Evolutionary conservation across 2,329 filamentous ascomycete genomes (phyloP), one percentile per base, ranked within the genome.

Genomic region (Diaporthe helianthi): DNA sequence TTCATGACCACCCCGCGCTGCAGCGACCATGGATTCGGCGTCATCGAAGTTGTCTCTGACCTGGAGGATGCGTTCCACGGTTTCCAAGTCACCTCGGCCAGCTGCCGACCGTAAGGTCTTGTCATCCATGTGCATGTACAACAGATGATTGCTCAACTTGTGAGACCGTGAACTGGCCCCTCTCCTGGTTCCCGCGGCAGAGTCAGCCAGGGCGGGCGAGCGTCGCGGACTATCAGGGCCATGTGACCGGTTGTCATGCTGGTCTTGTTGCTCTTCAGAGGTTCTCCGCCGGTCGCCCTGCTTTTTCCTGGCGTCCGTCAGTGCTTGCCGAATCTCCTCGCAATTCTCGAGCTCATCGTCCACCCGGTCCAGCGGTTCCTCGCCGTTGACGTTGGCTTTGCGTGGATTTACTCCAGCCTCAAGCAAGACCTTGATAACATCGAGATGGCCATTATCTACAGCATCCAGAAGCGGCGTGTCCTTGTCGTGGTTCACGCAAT

Each of bases 391-490:
- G 77, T 98, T 98, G 55, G 94, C 90, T 73, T 94, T 92, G 61
- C 94, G 90, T 60, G 96, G 96, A 76, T 99, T 97, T 15, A 97
- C 95, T 13, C 94, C 95, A 68, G 94, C 91, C 67, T 92, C 89
- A 2, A 99, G 84, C 41, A 99, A 83, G 12, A 97, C 84, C 75
- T 90, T 93, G 51, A 99, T 92, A 4, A 98, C 95, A 22, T 92
- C 92, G 9, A 97, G 79, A 77, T 99, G 94, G 1, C 93, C 93
- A 76, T 99, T 99, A 74, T 98, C 96, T 33, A 98, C 94, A 6
- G 96, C 96, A 82, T 99, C 96, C 66, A 99, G 91, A 44, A 99
- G 86, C 33, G 96, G 96, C 0, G 96, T 98, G 76, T 99, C 96
- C 76, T 93, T 93, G 75, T 94, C 91, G 75, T 93, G 90, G 75